Base-by-base conservation (phyloP, 1,284 basidiomycete genomes). In the Flammula alnicola region DNA sequence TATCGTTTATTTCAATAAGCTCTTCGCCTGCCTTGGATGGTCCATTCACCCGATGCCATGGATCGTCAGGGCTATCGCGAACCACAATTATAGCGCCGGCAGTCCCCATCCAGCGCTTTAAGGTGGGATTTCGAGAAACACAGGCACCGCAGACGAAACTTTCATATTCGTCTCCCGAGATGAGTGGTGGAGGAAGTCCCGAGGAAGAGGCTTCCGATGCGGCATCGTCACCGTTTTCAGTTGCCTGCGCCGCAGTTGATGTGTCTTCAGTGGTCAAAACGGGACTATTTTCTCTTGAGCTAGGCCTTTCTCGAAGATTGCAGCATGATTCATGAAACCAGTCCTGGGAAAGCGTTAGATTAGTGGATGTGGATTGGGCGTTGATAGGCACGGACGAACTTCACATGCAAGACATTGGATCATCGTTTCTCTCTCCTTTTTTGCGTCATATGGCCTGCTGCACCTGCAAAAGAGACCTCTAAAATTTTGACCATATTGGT, bases 321-420 rank as follows among this genome's bases (percentile, higher is more conserved):
- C 90, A 80, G 62, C 90, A 92, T 7, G 87, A 91, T 70, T 92
- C 89, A 59, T 92, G 89, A 64, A 85, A 91, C 89, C 90, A 92
- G 62, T 91, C 89, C 88, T 91, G 49, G 44, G 51, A 55, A 38
- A 27, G 12, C 35, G 26, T 47, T 22, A 33, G n/a, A 20, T 30
- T 40, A 19, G 17, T 6, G 22, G 17, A 32, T 4, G 42, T 33
- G 9, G 16, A 26, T 17, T 19, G 17, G 25, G 47, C 16, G 20
- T 12, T 26, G 31, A 27, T 23, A 38, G 39, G 31, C 45, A 45
- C 49, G 42, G 42, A 36, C 79, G 57, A 60, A 91, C 88, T 78
- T 92, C 90, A 68, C 89, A 92, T 22, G 81, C 73, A 49, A 92
- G 66, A 67, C 90, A 92, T 68, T 92, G 90, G 26, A 92, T 84